These are phyloP conservation scores for Diplodia scrobiculata DNA, from an alignment of 2,329 filamentous ascomycete genomes.

Conservation along the genomic window DNA sequence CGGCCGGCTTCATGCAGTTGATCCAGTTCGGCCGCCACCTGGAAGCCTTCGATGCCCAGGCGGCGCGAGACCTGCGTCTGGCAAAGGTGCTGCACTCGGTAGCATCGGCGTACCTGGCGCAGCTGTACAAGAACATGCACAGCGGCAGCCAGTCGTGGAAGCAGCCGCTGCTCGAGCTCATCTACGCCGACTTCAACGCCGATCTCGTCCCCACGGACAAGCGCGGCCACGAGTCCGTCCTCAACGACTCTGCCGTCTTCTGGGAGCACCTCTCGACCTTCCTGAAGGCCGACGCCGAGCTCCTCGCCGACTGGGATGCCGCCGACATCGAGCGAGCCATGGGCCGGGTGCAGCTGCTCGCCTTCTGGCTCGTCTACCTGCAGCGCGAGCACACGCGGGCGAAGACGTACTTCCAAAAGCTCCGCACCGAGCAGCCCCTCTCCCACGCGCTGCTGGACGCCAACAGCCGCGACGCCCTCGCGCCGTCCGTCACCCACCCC, in stretches of 20 bases:
- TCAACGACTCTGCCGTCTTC: conserved; percentile 32
- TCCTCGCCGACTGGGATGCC: conserved; percentile 10
- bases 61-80: conserved; percentile 30
- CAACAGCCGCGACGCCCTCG: conserved; percentile 30
- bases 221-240: conserved; percentile 30
- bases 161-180: conserved; percentile 36
- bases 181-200: conserved; percentile 40
- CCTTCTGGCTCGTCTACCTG: conserved; percentile 41
- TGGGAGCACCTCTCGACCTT: conserved; percentile 30
- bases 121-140: conserved; percentile 30
- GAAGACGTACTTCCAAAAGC: conserved; percentile 39
- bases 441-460: conserved; percentile 34
- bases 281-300: conserved; percentile 14
- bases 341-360: conserved; percentile 37
- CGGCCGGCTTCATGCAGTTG: conserved; percentile 37
- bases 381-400: conserved; percentile 38
- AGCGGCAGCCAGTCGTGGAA: conserved; percentile 34
- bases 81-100: conserved; percentile 37
- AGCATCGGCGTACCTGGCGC: conserved; percentile 35
- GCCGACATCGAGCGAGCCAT: conserved; percentile 30
- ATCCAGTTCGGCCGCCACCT: conserved; percentile 33
- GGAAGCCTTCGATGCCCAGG: conserved; percentile 32
- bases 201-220: conserved; percentile 34
- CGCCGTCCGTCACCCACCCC: conserved; percentile 30
- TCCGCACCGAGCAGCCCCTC: conserved; percentile 34